Evolutionary conservation across 78 protist genomes (phyloP).

Genomic region (Bigelowiella natans): DNA sequence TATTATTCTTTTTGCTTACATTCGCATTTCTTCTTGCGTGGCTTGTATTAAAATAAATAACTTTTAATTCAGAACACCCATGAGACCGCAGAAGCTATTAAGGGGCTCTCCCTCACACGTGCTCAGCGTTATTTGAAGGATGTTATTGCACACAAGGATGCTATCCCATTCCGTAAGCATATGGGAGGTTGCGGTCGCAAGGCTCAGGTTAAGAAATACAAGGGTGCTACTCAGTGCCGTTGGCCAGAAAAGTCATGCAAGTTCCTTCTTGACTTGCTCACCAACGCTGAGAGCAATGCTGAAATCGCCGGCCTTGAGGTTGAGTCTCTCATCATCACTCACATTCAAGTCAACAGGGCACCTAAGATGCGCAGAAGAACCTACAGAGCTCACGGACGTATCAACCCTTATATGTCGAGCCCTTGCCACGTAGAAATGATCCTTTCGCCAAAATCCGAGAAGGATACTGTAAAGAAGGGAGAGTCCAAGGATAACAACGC

Average conservation of each 20-base stretch:
- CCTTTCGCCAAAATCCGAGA: constrained; percentile 27
- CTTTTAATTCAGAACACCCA: constrained; percentile 97
- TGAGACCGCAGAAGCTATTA: constrained; percentile 68
- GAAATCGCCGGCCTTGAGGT: constrained; percentile 36
- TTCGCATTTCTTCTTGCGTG: no score
- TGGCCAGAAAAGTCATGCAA: constrained; percentile 50
- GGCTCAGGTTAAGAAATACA: constrained; percentile 40
- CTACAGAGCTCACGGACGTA: constrained; percentile 72
- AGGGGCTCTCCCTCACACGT: constrained; percentile 24
- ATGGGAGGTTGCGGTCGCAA: constrained; percentile 44
- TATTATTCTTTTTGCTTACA: no score
- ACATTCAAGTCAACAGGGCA: constrained; percentile 54
- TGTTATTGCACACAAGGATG: constrained; percentile 49
- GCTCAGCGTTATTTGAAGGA: constrained; percentile 41
- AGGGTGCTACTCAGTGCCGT: constrained; percentile 26
- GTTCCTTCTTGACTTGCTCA: constrained; percentile 41
- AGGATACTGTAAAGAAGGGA: constrained; percentile 5
- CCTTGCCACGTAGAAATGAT: constrained; percentile 62
- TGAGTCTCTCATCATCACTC: constrained; percentile 36
- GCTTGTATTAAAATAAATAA: no score
- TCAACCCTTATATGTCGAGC: constrained; percentile 39
- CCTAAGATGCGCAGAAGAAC: constrained; percentile 47
- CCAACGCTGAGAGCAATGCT: constrained; percentile 55
- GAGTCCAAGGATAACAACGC: neutral
- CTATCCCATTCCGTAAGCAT: constrained; percentile 53